A percentile compares a stretch with the other conserved stretches of the same genome.
Conservation (phyloP, 2,329 filamentous ascomycete species). For the Fusarium metavorans region DNA sequence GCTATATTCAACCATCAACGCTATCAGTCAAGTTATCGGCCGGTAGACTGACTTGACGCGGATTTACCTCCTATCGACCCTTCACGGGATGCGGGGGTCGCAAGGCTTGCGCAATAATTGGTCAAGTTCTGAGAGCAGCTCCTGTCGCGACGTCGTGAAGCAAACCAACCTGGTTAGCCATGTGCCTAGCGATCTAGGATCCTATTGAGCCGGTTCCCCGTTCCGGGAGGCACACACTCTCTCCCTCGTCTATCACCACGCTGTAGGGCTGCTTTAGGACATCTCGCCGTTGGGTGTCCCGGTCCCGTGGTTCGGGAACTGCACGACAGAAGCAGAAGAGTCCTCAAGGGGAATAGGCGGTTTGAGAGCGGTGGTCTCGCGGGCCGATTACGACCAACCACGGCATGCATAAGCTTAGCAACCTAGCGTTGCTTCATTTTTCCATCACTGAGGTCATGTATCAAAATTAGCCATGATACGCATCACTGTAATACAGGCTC, state of each 20-base stretch:
- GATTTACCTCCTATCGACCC: neutral
- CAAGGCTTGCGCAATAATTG: neutral
- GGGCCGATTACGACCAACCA: slow-evolving; percentile 28
- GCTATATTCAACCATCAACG: slow-evolving; percentile 16
- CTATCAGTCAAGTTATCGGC: neutral
- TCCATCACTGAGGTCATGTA: neutral
- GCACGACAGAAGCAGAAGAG: slow-evolving; percentile 25
- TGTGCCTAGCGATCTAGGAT: slow-evolving; percentile 16
- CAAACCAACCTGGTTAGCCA: slow-evolving; percentile 20
- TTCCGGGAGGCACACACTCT: neutral
- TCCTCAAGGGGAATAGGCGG: slow-evolving; percentile 11
- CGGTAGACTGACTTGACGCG: neutral
- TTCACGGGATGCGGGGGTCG: slow-evolving; percentile 13
- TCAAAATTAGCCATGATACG: slow-evolving; percentile 18
- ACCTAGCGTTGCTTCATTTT: neutral
- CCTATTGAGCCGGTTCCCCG: slow-evolving; percentile 22
- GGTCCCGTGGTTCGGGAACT: slow-evolving; percentile 32
- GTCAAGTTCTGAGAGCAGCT: neutral
- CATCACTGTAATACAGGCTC: neutral
- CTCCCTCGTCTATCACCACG: slow-evolving; percentile 8
- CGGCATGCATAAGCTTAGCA: neutral
- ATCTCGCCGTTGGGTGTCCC: slow-evolving; percentile 23
- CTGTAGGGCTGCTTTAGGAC: slow-evolving; percentile 19
- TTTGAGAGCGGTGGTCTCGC: slow-evolving; percentile 15
- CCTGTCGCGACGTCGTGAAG: slow-evolving; percentile 7